Conservation (phyloP, 768 basidiomycete species). For the Boletus rufocinnamomeus region DNA sequence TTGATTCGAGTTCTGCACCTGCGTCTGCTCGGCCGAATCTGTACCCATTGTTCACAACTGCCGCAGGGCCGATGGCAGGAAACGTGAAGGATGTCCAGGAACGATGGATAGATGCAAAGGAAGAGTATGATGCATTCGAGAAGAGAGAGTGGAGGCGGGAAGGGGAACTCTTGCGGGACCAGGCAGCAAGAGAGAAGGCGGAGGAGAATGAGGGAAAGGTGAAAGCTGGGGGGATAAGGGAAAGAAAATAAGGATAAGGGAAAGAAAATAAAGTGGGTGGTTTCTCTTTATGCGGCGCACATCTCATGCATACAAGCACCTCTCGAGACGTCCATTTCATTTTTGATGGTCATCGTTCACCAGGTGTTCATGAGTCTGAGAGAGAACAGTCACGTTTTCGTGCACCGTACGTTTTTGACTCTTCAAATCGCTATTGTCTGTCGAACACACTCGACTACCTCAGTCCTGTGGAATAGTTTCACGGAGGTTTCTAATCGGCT, state of each 20-base stretch:
- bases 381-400: not conserved
- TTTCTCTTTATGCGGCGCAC: not conserved
- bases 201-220: constrained; percentile 2
- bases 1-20: constrained; percentile 34
- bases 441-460: not conserved
- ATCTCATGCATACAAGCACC: not conserved
- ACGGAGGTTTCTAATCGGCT: not conserved
- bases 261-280: constrained; percentile 28
- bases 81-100: constrained; percentile 83
- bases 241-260: constrained; percentile 34
- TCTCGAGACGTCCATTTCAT: not conserved
- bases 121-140: constrained; percentile 83
- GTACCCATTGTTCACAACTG: constrained; percentile 66
- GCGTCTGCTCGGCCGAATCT: constrained; percentile 59
- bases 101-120: constrained; percentile 86
- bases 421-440: not conserved
- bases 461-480: not conserved
- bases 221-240: constrained; percentile 26
- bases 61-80: constrained; percentile 54
- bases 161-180: constrained; percentile 48
- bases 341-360: not conserved
- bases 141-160: constrained; percentile 74
- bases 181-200: constrained; percentile 18
- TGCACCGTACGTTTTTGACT: not conserved
- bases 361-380: not conserved